phyloP scores from a whole-genome alignment of 257 asterid species.

The Thymus quinquecostatus region DNA sequence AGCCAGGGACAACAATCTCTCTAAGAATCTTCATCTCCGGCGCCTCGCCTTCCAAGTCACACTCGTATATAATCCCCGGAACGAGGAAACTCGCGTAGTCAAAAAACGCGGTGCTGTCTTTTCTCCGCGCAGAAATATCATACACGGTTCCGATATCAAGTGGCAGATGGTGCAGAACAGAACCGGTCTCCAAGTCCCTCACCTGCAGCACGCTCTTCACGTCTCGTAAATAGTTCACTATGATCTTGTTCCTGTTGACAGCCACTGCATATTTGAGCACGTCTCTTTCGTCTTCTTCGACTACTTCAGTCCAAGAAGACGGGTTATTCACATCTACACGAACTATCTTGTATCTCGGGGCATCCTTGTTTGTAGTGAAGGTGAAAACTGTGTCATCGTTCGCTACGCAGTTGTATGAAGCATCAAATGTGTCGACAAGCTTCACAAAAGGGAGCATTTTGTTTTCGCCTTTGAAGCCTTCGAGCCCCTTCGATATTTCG shows the following conservation, averaged over 20 bases:
- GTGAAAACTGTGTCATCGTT: constrained; percentile 80
- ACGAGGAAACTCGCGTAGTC: constrained; percentile 82
- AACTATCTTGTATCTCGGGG: constrained; percentile 89
- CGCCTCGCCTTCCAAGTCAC: constrained; percentile 49
- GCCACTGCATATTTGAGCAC: constrained; percentile 82
- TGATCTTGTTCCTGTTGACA: constrained; percentile 58
- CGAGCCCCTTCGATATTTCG: constrained; percentile 68
- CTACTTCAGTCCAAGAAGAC: constrained; percentile 71
- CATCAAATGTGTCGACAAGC: constrained; percentile 78
- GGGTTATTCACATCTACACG: constrained; percentile 65
- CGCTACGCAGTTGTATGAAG: constrained; percentile 63
- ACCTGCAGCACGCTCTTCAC: constrained; percentile 86
- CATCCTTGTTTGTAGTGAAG: constrained; percentile 77
- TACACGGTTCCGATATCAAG: constrained; percentile 82
- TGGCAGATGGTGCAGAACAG: constrained; percentile 58
- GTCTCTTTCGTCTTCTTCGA: constrained; percentile 68
- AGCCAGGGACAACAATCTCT: constrained; percentile 77
- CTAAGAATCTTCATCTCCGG: constrained; percentile 67
- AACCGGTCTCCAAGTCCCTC: constrained; percentile 75
- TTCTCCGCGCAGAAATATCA: constrained; percentile 66
- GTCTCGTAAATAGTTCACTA: constrained; percentile 70
- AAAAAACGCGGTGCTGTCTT: constrained; percentile 56
- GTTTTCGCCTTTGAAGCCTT: constrained; percentile 51
- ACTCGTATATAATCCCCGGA: constrained; percentile 74
- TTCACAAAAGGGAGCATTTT: constrained; percentile 72